Evolutionary conservation across 768 basidiomycete genomes (phyloP).

Genomic region (Russula earlei): DNA sequence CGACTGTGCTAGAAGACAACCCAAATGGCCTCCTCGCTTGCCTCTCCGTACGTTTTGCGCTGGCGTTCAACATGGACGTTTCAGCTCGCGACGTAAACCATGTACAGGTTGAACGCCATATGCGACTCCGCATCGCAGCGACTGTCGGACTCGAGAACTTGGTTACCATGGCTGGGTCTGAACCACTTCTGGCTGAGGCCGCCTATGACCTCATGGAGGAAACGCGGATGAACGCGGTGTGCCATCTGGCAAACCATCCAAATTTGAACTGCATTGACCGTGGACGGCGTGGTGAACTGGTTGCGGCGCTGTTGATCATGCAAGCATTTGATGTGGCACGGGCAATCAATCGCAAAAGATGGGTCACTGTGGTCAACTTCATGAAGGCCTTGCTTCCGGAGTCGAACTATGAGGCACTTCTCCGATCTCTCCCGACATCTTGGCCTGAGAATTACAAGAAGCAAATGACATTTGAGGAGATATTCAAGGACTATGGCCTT

Average conservation of each 20-base stretch:
- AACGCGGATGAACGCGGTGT: too few relatives aligned
- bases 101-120: too few relatives aligned
- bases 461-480: not conserved
- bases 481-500: not conserved
- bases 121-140: too few relatives aligned
- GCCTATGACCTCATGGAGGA: too few relatives aligned
- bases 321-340: not conserved
- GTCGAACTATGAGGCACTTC: not conserved
- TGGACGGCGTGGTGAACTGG: not conserved
- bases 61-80: not conserved
- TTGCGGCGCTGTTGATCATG: not conserved
- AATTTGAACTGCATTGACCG: too few relatives aligned
- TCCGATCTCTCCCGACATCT: not conserved
- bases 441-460: not conserved
- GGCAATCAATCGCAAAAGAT: not conserved
- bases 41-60: too few relatives aligned
- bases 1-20: not conserved
- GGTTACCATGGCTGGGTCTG: too few relatives aligned
- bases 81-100: too few relatives aligned
- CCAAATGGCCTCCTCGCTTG: not conserved
- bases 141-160: too few relatives aligned
- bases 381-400: not conserved
- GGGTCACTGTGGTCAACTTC: not conserved
- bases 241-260: too few relatives aligned
- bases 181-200: too few relatives aligned